phyloP scores from a whole-genome alignment of 2,329 filamentous ascomycete species.

The Exophiala bonariae region DNA sequence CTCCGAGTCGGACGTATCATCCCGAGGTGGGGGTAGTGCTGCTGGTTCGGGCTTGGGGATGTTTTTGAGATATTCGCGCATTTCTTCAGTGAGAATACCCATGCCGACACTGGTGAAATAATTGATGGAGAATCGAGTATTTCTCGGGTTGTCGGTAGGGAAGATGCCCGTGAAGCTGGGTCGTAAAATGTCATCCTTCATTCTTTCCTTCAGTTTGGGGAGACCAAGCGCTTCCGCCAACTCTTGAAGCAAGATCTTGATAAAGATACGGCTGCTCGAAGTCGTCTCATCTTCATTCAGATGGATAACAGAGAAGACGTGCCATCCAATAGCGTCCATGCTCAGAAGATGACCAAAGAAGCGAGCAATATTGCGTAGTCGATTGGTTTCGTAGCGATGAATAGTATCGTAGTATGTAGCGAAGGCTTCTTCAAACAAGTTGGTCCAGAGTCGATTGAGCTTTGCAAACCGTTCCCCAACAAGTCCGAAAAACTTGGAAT shows the following conservation, averaged over 20 bases:
- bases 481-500: slow-evolving; percentile 94
- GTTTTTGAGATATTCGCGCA: slow-evolving; percentile 87
- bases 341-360: slow-evolving; percentile 92
- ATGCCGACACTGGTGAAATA: slow-evolving; percentile 99
- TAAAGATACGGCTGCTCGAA: slow-evolving; percentile 92
- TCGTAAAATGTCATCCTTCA: slow-evolving; percentile 76
- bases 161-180: slow-evolving; percentile 83
- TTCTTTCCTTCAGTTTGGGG: slow-evolving; percentile 70
- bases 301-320: slow-evolving; percentile 79
- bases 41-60: slow-evolving; percentile 81
- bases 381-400: slow-evolving; percentile 94
- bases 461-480: slow-evolving; percentile 95
- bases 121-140: slow-evolving; percentile 96
- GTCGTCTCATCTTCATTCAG: slow-evolving; percentile 97
- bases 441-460: slow-evolving; percentile 90
- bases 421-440: slow-evolving; percentile 88
- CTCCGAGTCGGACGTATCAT: slow-evolving; percentile 63
- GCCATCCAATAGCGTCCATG: slow-evolving; percentile 88
- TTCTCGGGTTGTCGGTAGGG: slow-evolving; percentile 82
- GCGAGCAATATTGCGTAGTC: slow-evolving; percentile 88
- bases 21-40: slow-evolving; percentile 54
- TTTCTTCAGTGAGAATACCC: slow-evolving; percentile 89
- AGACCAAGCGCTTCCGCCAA: slow-evolving; percentile 84
- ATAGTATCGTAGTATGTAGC: slow-evolving; percentile 95
- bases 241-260: slow-evolving; percentile 97